phyloP scores from a whole-genome alignment of 805 yeast genomes.

The Candida gorgasii region DNA sequence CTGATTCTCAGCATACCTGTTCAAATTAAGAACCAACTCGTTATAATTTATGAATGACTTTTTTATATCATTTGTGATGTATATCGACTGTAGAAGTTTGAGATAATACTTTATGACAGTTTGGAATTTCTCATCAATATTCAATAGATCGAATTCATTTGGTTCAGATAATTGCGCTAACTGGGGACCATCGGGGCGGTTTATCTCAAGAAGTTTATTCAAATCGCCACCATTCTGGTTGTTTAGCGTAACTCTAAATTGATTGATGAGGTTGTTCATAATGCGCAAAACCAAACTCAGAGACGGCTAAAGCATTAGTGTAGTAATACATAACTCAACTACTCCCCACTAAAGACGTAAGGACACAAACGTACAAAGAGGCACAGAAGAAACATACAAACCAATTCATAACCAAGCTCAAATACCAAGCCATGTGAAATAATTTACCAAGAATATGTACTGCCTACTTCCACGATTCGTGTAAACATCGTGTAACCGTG shows the following conservation, averaged over 20 bases:
- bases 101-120: constrained; percentile 34
- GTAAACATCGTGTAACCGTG: too few relatives aligned
- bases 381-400: too few relatives aligned
- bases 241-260: constrained; percentile 6
- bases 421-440: too few relatives aligned
- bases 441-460: too few relatives aligned
- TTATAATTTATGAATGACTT: constrained; percentile 34
- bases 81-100: constrained; percentile 35
- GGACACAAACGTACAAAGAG: too few relatives aligned
- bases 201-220: constrained; percentile 31
- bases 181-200: constrained; percentile 33
- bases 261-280: background rate
- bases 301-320: too few relatives aligned
- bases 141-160: constrained; percentile 40
- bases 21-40: constrained; percentile 46
- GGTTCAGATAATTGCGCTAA: constrained; percentile 37
- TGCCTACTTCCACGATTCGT: too few relatives aligned
- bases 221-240: constrained; percentile 5
- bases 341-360: too few relatives aligned
- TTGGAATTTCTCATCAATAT: constrained; percentile 37
- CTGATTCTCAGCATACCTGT: constrained; percentile 54
- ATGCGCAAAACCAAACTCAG: background rate
- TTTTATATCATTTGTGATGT: constrained; percentile 32
- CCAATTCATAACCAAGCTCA: too few relatives aligned
- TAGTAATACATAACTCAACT: too few relatives aligned